phyloP scores from a whole-genome alignment of 176 grass and related monocot species.

The Triticum aestivum region DNA sequence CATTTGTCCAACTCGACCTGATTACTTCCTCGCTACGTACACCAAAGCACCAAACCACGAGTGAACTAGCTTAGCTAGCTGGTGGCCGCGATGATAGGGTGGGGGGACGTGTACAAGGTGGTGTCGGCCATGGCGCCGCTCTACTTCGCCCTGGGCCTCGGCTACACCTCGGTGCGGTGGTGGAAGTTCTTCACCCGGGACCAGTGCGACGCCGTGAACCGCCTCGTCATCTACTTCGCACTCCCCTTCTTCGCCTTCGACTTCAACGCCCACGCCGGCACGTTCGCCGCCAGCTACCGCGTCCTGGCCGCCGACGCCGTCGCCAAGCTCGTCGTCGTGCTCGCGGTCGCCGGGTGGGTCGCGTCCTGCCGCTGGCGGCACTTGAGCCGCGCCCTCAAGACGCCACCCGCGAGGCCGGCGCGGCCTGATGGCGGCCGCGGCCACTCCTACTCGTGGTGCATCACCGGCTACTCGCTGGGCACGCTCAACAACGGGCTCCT shows the following conservation, averaged over 20 bases:
- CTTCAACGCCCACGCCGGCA: slow-evolving; percentile 62
- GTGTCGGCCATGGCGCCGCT: slow-evolving; percentile 74
- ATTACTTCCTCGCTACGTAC: no score
- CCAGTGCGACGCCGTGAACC: slow-evolving; percentile 77
- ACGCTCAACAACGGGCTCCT: slow-evolving; percentile 80
- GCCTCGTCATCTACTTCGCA: slow-evolving; percentile 70
- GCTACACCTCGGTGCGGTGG: slow-evolving; percentile 75
- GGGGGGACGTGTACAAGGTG: slow-evolving; percentile 82
- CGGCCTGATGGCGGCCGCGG: not conserved
- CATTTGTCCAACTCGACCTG: no score
- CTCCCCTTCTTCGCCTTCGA: slow-evolving; percentile 86
- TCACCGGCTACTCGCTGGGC: slow-evolving; percentile 75
- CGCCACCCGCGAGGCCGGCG: not conserved
- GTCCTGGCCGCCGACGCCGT: slow-evolving; percentile 67
- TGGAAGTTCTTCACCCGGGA: slow-evolving; percentile 78
- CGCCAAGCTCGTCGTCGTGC: slow-evolving; percentile 49
- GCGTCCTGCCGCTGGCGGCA: not conserved
- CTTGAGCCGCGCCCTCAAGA: not conserved
- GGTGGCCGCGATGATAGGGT: slow-evolving; percentile 50
- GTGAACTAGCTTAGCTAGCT: not conserved
- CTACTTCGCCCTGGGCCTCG: slow-evolving; percentile 75
- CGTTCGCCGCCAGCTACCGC: slow-evolving; percentile 64
- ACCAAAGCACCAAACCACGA: not conserved
- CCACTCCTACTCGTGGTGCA: slow-evolving; percentile 43
- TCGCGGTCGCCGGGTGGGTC: slow-evolving; percentile 43